A percentile compares a stretch with the other conserved stretches of the same genome.
Conservation (phyloP, 306 rosid species). For the Dicorynia guianensis region DNA sequence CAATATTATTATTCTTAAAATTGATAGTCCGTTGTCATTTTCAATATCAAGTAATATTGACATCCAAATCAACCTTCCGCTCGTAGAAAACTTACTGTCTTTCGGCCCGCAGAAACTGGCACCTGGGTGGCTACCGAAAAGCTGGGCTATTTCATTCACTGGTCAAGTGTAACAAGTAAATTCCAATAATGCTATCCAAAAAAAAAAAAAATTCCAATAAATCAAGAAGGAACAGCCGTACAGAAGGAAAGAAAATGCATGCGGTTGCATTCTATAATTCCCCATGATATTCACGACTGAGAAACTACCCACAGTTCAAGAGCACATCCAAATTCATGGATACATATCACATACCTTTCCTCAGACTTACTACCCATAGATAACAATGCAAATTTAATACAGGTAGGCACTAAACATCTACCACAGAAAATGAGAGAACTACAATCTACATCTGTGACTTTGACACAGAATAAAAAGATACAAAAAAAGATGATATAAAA, state of each 20-base stretch:
- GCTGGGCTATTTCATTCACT: background rate
- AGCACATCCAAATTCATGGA: constrained; percentile 19
- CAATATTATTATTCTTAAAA: too few relatives aligned
- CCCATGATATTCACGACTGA: background rate
- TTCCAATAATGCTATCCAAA: too few relatives aligned
- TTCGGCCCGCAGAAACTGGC: too few relatives aligned
- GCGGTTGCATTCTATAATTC: constrained; percentile 1
- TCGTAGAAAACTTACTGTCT: background rate
- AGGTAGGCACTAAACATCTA: constrained; percentile 1
- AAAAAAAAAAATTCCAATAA: constrained; percentile 3
- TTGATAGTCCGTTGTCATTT: background rate
- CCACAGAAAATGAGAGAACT: constrained; percentile 16
- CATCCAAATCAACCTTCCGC: background rate
- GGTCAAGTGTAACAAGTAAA: background rate
- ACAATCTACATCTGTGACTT: constrained; percentile 39
- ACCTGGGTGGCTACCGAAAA: background rate
- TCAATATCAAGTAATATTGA: background rate
- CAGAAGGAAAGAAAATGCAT: background rate
- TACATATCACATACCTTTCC: background rate
- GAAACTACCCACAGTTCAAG: background rate
- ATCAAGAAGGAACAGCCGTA: background rate
- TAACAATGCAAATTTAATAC: background rate
- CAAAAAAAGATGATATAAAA: constrained; percentile 27
- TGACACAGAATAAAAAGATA: constrained; percentile 16
- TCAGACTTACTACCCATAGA: background rate